Base-by-base conservation (phyloP, 148 eudicot genomes). In the Fallopia convolvulus region DNA sequence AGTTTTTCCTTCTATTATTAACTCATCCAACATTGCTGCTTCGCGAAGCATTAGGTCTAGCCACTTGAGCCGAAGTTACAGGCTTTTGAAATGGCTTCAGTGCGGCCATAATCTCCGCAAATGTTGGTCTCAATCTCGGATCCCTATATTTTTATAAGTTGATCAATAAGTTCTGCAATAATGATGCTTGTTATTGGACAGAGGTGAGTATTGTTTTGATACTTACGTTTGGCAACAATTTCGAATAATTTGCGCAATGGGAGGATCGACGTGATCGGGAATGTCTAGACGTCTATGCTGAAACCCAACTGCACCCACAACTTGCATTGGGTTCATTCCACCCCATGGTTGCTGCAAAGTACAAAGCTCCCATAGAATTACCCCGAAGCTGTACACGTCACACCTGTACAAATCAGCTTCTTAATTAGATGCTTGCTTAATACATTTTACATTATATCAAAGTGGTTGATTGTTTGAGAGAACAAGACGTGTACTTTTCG, bases 281-380 rank as follows among this genome's bases (percentile, higher is more conserved):
- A 94, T 92, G 76, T 92, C 97, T 74, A 94, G 92, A 74, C 96
- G 95, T 2, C 98, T 93, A 78, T 90, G 95, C 80, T 94, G 98
- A 86, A 94, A 94, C 32, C 98, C 98, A 50, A 94, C 98, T 2
- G 98, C 98, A 71, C 98, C 98, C 81, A 94, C 97, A 58, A 94
- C 98, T 87, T 94, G 98, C 98, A 94, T 94, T 3, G 98, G 92
- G 80, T 94, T 94, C 95, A 94, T 89, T 86, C 98, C 95, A 63
- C 90, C 92, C 98, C 98, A 94, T 41, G 98, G 98, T 60, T 94
- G 98, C 82, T 90, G 94, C 85, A 90, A 72, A 8, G 98, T 94
- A 77, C 89, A 90, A 63, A 94, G 98, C 90, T 94, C 98, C 98
- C 98, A 94, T 52, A 94, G 81, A 77, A 94, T 90, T 52, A 94